A percentile compares a stretch with the other conserved stretches of the same genome.
phyloP scores from a whole-genome alignment of 495 filamentous ascomycete genomes.

The Hypomontagnella submonticulosa region DNA sequence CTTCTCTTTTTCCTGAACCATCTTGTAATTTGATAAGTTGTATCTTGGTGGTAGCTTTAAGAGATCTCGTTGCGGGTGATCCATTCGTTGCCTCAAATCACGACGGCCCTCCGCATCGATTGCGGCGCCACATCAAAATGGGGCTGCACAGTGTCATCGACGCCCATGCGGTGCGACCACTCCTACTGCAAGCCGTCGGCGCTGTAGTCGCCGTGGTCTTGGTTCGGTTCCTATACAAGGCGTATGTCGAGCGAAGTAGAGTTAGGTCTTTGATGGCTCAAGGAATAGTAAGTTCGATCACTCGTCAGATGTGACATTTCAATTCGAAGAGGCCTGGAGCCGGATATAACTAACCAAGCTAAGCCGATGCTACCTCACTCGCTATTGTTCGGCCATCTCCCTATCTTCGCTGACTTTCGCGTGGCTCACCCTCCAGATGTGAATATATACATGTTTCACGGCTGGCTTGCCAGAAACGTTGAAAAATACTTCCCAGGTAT shows the following conservation, averaged over 20 bases:
- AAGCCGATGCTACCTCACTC: conserved; percentile 48
- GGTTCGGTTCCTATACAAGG: conserved; percentile 35
- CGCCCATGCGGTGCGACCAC: neutral
- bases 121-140: conserved; percentile 5
- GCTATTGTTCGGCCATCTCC: conserved; percentile 40
- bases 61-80: no score
- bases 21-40: no score
- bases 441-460: conserved; percentile 42
- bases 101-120: no score
- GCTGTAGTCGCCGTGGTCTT: conserved; percentile 22
- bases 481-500: conserved; percentile 46
- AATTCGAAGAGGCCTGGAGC: neutral
- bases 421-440: conserved; percentile 40
- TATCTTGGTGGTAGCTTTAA: no score
- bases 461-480: conserved; percentile 39
- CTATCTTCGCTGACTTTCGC: conserved; percentile 39
- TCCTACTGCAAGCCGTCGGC: conserved; percentile 25
- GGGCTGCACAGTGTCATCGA: neutral
- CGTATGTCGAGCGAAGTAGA: conserved; percentile 37
- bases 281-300: conserved; percentile 43
- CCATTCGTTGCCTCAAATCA: no score
- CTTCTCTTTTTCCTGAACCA: no score
- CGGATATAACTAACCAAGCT: conserved; percentile 13
- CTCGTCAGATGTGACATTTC: neutral
- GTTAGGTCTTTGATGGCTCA: conserved; percentile 39